Base-by-base conservation (phyloP, 805 yeast genomes). In the Saccharomyces eubayanus region DNA sequence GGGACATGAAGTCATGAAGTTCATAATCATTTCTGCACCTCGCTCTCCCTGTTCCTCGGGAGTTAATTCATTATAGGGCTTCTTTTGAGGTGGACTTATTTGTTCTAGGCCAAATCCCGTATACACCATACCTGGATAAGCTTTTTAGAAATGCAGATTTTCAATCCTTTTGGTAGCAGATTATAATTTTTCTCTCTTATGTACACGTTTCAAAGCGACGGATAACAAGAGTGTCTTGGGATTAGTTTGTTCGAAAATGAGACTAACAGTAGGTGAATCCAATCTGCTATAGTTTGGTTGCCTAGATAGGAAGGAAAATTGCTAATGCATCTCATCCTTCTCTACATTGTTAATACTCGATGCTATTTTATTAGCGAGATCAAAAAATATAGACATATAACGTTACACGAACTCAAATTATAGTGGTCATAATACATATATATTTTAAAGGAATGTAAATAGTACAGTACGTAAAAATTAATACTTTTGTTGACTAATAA, bases 11-110 rank as follows among this genome's bases (percentile, higher is more conserved):
- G 85, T 80, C 90, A 91, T 89, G 71, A 86, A 82, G 51, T 78
- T 82, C 67, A 89, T 82, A 85, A 92, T 87, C 64, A 82, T 83
- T 63, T 76, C 74, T 6, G 97, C 97, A 16, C 96, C 96, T 53
- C 82, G 83, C 61, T 89, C 94, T 1, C 96, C 97, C 72, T 89
- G 96, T 67, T 91, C 96, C 59, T 91, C 96, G 46, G 84, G 91
- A 1, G 89, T 81, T 90, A 92, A 83, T 61, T 88, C 88, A 48
- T 79, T 71, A 55, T 77, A 74, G 8, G 84, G 73, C 68, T 79
- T 82, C 56, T 74, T 66, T 27, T 67, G 66, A 0, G 77, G 75
- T 6, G 78, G 63, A 14, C 70, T 62, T 6, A 72, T 64, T 27
- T 70, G 69, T 8, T 74, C 77, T 21, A 74, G 58, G 1, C 77